Base-by-base conservation (phyloP, 1,139 yeast genomes). In the Magnusiomyces magnusii region DNA sequence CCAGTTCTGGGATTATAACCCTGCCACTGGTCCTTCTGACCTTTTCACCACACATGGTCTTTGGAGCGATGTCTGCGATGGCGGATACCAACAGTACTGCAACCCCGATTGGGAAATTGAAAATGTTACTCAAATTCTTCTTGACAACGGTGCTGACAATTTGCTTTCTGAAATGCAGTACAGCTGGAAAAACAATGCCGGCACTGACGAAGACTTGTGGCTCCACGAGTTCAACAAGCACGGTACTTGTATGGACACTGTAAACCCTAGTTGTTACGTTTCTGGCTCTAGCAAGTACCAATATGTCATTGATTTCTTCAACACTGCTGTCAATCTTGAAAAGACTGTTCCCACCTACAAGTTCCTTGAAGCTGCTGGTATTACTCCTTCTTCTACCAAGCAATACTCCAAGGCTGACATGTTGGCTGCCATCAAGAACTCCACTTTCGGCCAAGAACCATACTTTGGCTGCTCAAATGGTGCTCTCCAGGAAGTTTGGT, bases 161-260 rank as follows among this genome's bases (percentile, higher is more conserved):
- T 76, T 93, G 58, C 76, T 85, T 55, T 71, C 75, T 1, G 79
- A 80, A 61, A 84, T 93, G 90, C 68, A 75, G 23, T 66, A 67
- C 27, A 73, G 78, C 58, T 93, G 98, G 98, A 87, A 87, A 71
- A 86, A 87, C 68, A 81, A 79, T 71, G 83, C 83, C 61, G 93
- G 93, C 1, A 69, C 80, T 61, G 97, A 91, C 69, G 88, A 83
- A 62, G 74, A 80, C 25, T 76, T 93, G 59, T 93, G 99, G 98
- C 78, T 83, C 31, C 98, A 93, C 71, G 98, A 93, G 73, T 93
- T 82, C 78, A 92, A 92, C 75, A 93, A 93, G 72, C 98, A 93
- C 69, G 98, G 93, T 2, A 91, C 97, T 0, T 93, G 98, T 72
- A 84, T 92, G 75, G 81, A 84, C 44, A 91, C 97, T 0, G 76